A percentile compares a stretch with the other conserved stretches of the same genome.
These are phyloP conservation scores for Talaromyces rugulosus DNA, from an alignment of 2,329 filamentous ascomycete genomes.

Conservation along the genomic window DNA sequence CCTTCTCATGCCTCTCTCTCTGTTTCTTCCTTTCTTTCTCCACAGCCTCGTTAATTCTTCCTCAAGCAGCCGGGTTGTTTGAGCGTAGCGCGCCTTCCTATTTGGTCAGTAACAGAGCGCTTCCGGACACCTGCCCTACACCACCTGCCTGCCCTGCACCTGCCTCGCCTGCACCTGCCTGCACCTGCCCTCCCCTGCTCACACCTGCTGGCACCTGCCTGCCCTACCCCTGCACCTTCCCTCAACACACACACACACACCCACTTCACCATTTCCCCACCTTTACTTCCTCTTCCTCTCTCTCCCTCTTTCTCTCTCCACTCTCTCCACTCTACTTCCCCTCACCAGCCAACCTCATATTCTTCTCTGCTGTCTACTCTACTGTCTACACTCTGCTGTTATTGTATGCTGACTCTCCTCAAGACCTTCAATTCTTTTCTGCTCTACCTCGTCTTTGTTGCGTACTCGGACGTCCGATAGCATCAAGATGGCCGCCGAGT, in stretches of 20 bases:
- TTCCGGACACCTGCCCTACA: background rate
- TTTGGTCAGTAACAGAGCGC: background rate
- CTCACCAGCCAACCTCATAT: background rate
- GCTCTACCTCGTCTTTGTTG: background rate
- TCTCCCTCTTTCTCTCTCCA: background rate
- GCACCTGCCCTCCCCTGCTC: background rate
- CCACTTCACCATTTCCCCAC: too few species aligned
- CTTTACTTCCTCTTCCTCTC: background rate
- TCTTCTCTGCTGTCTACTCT: background rate
- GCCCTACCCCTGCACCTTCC: background rate
- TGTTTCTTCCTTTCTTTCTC: background rate
- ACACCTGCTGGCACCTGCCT: background rate
- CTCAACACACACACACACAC: background rate
- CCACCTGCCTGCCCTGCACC: background rate
- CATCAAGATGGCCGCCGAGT: constrained; percentile 5
- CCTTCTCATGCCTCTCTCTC: background rate
- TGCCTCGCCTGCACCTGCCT: background rate
- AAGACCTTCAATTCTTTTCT: background rate
- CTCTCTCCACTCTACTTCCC: background rate
- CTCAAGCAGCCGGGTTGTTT: constrained; percentile 6
- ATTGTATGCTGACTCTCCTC: background rate
- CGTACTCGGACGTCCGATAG: too few species aligned
- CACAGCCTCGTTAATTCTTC: background rate
- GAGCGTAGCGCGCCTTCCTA: background rate
- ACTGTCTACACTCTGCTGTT: background rate